These are phyloP conservation scores for Trichosanthes truncata DNA, from an alignment of 306 rosid genomes.

Conservation along the genomic window DNA sequence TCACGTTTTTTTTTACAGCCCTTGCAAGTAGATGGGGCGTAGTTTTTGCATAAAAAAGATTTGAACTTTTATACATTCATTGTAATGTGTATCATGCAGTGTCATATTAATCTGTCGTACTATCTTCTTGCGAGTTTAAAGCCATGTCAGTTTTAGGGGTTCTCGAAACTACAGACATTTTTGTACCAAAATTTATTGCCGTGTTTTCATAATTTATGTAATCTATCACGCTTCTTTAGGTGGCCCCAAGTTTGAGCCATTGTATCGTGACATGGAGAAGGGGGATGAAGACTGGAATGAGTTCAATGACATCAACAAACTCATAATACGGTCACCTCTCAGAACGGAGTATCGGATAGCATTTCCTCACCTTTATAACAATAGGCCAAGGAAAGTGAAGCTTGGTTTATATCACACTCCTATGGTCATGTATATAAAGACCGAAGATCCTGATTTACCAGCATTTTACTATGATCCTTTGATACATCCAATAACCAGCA, in stretches of 20 bases:
- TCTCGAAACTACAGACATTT: background rate
- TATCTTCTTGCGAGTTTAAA: background rate
- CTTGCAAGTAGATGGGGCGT: background rate
- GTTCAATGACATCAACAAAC: constrained; percentile 97
- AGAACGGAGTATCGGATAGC: constrained; percentile 97
- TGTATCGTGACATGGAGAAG: constrained; percentile 99
- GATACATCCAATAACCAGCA: constrained; percentile 95
- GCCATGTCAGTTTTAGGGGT: background rate
- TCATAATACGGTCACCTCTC: constrained; percentile 94
- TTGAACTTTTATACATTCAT: background rate
- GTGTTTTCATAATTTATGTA: background rate
- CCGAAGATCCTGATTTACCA: constrained; percentile 97
- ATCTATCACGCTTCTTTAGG: constrained; percentile 31
- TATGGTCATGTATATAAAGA: constrained; percentile 91
- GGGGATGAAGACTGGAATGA: constrained; percentile 99
- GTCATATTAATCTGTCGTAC: background rate
- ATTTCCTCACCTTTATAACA: constrained; percentile 97
- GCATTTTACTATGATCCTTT: constrained; percentile 97
- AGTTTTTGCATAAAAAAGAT: background rate
- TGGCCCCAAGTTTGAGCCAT: constrained; percentile 98
- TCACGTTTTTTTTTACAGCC: background rate
- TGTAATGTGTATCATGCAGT: background rate
- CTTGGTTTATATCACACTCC: constrained; percentile 92
- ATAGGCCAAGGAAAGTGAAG: constrained; percentile 97
- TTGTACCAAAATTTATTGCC: background rate